phyloP scores from a whole-genome alignment of 805 yeast genomes.

The Metschnikowia rubicola region DNA sequence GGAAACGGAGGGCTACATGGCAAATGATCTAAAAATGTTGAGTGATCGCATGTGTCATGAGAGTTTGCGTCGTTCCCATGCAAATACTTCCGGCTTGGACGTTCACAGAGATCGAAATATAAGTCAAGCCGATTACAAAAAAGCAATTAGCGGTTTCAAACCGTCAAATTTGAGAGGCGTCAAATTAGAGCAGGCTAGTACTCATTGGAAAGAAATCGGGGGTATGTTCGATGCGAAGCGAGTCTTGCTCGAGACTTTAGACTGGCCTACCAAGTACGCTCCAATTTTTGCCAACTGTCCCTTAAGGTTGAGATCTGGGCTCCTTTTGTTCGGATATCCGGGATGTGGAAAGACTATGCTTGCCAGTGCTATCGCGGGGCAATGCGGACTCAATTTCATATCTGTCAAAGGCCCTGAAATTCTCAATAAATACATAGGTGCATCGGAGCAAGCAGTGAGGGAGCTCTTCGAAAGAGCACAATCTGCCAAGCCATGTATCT shows the following conservation, averaged over 20 bases:
- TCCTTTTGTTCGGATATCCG: constrained; percentile 89
- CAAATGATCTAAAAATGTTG: constrained; percentile 71
- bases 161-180: constrained; percentile 87
- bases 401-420: constrained; percentile 96
- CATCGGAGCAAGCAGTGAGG: constrained; percentile 91
- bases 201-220: constrained; percentile 86
- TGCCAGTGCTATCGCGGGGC: constrained; percentile 91
- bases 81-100: no score
- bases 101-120: constrained; percentile 3
- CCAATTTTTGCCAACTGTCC: constrained; percentile 93
- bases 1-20: constrained; percentile 87
- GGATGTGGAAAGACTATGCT: constrained; percentile 95
- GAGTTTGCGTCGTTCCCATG: constrained; percentile 8
- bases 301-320: constrained; percentile 81
- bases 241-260: constrained; percentile 78
- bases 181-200: constrained; percentile 71
- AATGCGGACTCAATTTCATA: constrained; percentile 90
- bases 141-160: constrained; percentile 62
- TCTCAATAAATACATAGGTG: constrained; percentile 92
- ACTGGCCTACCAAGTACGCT: constrained; percentile 96
- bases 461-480: constrained; percentile 93
- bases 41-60: constrained; percentile 68
- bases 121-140: constrained; percentile 42
- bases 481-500: constrained; percentile 88
- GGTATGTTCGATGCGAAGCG: constrained; percentile 77